phyloP scores from a whole-genome alignment of 345 rosid genomes.

The Crucihimalaya himalaica region DNA sequence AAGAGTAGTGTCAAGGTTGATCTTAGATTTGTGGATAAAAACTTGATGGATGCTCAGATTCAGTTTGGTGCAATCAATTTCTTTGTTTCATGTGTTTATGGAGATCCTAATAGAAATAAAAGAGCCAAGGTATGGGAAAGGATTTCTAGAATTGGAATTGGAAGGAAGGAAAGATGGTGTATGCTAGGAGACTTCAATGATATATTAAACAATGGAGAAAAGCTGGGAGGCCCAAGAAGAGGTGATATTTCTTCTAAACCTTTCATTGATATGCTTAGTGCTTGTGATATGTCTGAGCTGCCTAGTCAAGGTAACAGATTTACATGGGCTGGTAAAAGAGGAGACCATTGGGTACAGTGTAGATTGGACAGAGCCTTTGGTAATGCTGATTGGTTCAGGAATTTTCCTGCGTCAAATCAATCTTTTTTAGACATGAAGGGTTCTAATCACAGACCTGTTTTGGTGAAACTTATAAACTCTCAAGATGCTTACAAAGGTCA shows the following conservation, averaged over 20 bases:
- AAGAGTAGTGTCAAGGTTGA: neutral
- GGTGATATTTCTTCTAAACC: neutral
- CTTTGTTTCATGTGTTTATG: neutral
- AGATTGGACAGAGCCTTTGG: neutral
- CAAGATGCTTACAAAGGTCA: too few species aligned
- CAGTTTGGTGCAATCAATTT: neutral
- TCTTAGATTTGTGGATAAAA: neutral
- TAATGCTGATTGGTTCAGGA: too few species aligned
- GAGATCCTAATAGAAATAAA: neutral
- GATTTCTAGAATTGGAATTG: accelerated
- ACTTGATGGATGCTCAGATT: neutral
- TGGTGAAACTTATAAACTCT: too few species aligned
- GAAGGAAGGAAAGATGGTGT: neutral
- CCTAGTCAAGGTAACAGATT: neutral
- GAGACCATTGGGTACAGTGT: neutral
- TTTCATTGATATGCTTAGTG: neutral
- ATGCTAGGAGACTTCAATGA: neutral
- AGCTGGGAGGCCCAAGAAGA: neutral
- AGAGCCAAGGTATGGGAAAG: neutral
- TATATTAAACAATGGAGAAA: neutral
- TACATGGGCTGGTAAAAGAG: neutral
- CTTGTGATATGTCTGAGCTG: neutral
- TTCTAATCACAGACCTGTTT: too few species aligned
- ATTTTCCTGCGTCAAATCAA: too few species aligned
- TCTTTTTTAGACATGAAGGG: too few species aligned